phyloP scores from a whole-genome alignment of 2,329 filamentous ascomycete species.

The Colletotrichum euphorbiae region DNA sequence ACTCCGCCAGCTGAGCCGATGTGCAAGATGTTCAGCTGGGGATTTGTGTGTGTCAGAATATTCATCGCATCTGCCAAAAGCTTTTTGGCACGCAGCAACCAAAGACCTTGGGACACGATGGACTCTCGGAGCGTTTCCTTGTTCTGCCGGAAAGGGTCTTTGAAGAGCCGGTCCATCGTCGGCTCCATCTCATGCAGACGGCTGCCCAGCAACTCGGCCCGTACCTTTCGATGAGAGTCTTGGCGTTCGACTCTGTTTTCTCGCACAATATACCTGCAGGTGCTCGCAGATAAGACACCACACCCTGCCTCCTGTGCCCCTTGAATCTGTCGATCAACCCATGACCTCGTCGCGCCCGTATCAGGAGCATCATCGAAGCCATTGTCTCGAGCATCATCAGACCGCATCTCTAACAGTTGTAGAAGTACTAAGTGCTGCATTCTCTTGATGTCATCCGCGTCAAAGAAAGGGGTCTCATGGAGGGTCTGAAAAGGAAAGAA shows the following conservation, averaged over 20 bases:
- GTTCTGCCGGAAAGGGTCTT: background rate
- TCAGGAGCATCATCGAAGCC: background rate
- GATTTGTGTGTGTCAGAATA: slow-evolving; percentile 1
- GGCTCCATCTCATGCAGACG: background rate
- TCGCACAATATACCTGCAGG: background rate
- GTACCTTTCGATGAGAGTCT: background rate
- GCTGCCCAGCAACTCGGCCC: background rate
- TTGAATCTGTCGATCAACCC: slow-evolving; percentile 4
- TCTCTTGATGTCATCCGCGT: slow-evolving; percentile 9
- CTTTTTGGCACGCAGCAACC: background rate
- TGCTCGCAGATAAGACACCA: background rate
- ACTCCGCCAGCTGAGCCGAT: background rate
- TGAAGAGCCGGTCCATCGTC: slow-evolving; percentile 3
- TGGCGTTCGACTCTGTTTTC: background rate
- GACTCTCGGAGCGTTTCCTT: slow-evolving; percentile 3
- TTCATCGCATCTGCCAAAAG: background rate
- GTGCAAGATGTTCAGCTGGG: slow-evolving; percentile 3
- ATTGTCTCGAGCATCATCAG: background rate
- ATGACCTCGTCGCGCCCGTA: background rate
- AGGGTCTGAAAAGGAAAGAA: slow-evolving; percentile 11
- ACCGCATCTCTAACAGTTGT: background rate
- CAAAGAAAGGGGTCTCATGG: background rate
- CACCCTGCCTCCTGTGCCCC: background rate
- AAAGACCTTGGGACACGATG: slow-evolving; percentile 1
- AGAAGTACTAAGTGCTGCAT: background rate